Base-by-base conservation (phyloP, 345 rosid species). In the Populus ilicifolia region DNA sequence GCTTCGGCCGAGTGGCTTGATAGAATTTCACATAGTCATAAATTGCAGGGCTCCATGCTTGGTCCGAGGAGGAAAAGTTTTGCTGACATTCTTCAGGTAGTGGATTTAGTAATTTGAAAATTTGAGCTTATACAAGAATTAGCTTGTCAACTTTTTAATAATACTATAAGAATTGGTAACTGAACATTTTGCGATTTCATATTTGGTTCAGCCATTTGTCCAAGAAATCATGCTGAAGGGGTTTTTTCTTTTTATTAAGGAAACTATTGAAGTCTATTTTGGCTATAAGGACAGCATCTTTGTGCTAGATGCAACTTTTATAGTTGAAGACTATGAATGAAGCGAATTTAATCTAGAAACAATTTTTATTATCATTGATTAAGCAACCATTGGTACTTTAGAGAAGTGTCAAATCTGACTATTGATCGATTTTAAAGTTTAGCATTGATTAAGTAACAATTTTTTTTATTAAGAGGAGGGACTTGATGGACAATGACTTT, bases 21-120 rank as follows among this genome's bases (percentile, higher is more conserved):
- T 74, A 85, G 87, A 84, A 85, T 84, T 6, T 80, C 84, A 17
- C 88, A 86, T 73, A 78, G 84, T 54, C 75, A 81, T 70, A 91
- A 86, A 71, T 48, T 81, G 74, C 75, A 88, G 71, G 82, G 83
- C 61, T 66, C 83, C 75, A 91, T 89, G 52, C 82, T 93, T 82
- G 95, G 94, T 20, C 74, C 87, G 1, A 90, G 96, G 89, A 89
- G 93, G 89, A 96, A 89, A 88, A 96, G 99, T 86, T 93, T 92
- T 80, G 94, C 99, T 20, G 98, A 96, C 89, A 93, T 92, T 79
- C 93, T 96, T 83, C 98, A 92, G 97, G 98, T 92, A 78, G 65
- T 64, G 17, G 20, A 70, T 75, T 71, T 76, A 8, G 20, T 13
- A 67, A 8, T 54, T 7, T 8, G 23, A 54, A 54, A 54, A 54